Conservation (phyloP, 2,329 filamentous ascomycete species). For the Trichoderma simmonsii region DNA sequence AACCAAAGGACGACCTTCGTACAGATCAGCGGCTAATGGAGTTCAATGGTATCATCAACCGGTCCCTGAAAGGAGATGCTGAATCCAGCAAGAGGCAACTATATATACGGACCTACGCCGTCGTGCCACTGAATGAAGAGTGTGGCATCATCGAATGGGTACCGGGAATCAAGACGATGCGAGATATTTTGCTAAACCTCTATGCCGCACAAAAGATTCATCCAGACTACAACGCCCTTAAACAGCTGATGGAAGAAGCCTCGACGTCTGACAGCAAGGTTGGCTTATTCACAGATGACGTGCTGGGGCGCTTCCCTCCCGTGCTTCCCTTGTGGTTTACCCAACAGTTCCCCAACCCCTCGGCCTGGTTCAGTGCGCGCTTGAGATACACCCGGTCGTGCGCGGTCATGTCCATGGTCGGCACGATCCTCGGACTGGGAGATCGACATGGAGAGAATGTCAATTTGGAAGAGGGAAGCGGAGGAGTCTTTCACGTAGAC, state of each 20-base stretch:
- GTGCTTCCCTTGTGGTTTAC: constrained; percentile 94
- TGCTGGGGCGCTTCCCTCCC: constrained; percentile 68
- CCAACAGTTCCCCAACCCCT: constrained; percentile 89
- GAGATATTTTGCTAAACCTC: constrained; percentile 80
- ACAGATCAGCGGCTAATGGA: constrained; percentile 99
- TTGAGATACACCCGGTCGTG: constrained; percentile 88
- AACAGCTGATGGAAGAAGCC: constrained; percentile 61
- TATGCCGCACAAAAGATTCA: constrained; percentile 72
- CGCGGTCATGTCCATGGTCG: constrained; percentile 99
- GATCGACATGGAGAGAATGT: constrained; percentile 98
- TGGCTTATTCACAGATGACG: constrained; percentile 65
- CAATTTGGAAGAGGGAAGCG: constrained; percentile 87
- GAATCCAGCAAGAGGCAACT: constrained; percentile 87
- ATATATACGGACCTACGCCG: constrained; percentile 95
- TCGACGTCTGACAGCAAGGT: constrained; percentile 56
- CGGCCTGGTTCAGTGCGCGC: constrained; percentile 85
- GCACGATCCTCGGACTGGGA: constrained; percentile 87
- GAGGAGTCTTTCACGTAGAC: constrained; percentile 94
- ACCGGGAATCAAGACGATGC: constrained; percentile 87
- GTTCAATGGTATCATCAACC: constrained; percentile 97
- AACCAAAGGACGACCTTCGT: constrained; percentile 95
- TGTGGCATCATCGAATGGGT: constrained; percentile 99
- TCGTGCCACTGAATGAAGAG: constrained; percentile 95
- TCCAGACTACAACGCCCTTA: constrained; percentile 67
- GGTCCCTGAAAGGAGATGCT: constrained; percentile 85